phyloP scores from a whole-genome alignment of 2,329 filamentous ascomycete species.

The Penicillium sp. region DNA sequence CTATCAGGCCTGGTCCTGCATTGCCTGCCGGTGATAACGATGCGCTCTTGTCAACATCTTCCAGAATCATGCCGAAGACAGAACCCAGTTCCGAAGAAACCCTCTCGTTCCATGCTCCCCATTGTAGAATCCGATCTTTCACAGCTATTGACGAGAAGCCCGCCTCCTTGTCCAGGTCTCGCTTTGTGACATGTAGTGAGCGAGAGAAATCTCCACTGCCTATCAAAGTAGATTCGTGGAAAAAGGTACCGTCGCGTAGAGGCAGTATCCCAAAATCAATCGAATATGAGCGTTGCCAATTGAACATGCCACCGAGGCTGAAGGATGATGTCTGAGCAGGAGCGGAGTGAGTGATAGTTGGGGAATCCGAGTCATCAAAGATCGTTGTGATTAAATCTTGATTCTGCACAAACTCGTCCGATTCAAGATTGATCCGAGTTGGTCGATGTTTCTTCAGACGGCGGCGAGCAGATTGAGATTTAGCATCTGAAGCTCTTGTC shows the following conservation, averaged over 20 bases:
- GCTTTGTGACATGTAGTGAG: conserved; percentile 48
- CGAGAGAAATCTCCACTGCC: conserved; percentile 61
- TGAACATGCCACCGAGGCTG: conserved; percentile 51
- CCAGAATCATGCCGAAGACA: conserved; percentile 44
- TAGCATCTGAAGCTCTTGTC: conserved; percentile 6
- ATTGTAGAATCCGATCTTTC: conserved; percentile 47
- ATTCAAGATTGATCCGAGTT: conserved; percentile 54
- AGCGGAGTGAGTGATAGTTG: conserved; percentile 2
- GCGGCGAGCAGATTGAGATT: conserved; percentile 26
- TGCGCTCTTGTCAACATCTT: conserved; percentile 27
- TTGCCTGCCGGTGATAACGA: conserved; percentile 5
- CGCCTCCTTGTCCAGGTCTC: conserved; percentile 52
- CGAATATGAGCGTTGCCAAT: conserved; percentile 58
- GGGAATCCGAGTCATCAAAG: conserved; percentile 27
- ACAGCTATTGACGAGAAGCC: conserved; percentile 49
- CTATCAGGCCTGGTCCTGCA: conserved; percentile 20
- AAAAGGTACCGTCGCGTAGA: conserved; percentile 59
- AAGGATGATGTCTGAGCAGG: conserved; percentile 31
- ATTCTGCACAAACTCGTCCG: conserved; percentile 45
- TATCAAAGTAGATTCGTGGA: conserved; percentile 62
- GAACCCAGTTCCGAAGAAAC: conserved; percentile 55
- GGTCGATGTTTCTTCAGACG: conserved; percentile 48
- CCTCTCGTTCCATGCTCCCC: conserved; percentile 63
- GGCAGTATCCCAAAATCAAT: conserved; percentile 60
- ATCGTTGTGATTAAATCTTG: conserved; percentile 47